Evolutionary conservation across 257 asterid species (phyloP), one percentile per base, ranked within the genome.

Genomic region (Lithospermum erythrorhizon): DNA sequence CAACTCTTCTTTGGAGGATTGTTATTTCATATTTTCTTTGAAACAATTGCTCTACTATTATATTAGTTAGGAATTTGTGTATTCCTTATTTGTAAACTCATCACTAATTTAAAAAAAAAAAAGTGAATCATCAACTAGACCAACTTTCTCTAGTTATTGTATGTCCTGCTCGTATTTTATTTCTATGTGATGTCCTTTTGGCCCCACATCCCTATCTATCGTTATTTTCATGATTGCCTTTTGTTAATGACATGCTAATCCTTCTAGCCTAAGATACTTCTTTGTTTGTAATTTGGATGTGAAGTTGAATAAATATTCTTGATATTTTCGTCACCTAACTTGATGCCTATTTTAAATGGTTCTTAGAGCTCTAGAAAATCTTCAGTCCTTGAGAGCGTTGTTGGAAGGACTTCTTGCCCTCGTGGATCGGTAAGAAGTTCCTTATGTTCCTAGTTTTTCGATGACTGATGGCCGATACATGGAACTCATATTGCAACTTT

Each of bases 381-480:
- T 53, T 93, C 98, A 15, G 98, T 88, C 25, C 98, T 93, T 15
- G 98, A 93, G 78, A 93, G 98, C 79, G 59, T 89, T 70, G 97
- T 93, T 11, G 98, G 97, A 89, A 89, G 79, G 98, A 93, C 74
- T 89, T 93, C 69, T 82, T 93, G 68, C 98, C 98, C 98, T 52
- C 97, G 98, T 71, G 98, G 98, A 79, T 89, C 98, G 98, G 98
- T 93, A 86, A 70, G 45, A 61, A 53, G 21, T 47, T 19, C 18
- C 59, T 55, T 21, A 13, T 48, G 25, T 62, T 58, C 58, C 53
- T 64, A 54, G 63, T 45, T 25, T 61, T 14, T 30, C 16, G 57
- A 23, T 55, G 21, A 61, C 18, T 41, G 17, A 13, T 41, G 0
- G 18, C 14, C 14, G 52, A 32, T n/a, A 22, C 60, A 25, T 48